These are phyloP conservation scores for Eutrema heterophyllum DNA, from an alignment of 345 rosid species.

Conservation along the genomic window DNA sequence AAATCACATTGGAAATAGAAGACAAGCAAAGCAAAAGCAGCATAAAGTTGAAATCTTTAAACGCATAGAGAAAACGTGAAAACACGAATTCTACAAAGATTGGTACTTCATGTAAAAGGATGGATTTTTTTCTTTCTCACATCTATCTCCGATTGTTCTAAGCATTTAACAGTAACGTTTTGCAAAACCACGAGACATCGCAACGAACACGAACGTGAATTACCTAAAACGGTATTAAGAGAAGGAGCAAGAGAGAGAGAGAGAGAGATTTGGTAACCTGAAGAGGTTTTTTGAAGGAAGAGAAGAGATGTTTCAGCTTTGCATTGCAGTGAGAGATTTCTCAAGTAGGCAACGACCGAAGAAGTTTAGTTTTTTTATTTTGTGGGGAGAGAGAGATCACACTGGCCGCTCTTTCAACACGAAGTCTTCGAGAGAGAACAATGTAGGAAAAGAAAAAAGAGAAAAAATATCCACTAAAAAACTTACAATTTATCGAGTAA, in stretches of 20 bases:
- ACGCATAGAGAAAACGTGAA: slow-evolving; percentile 31
- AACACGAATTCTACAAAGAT: slow-evolving; percentile 29
- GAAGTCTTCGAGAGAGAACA: not conserved
- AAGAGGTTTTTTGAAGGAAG: not conserved
- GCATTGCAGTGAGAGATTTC: slow-evolving; percentile 19
- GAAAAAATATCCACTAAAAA: not conserved
- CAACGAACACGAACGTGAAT: slow-evolving; percentile 8
- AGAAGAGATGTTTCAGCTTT: slow-evolving; percentile 15
- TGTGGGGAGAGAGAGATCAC: not conserved
- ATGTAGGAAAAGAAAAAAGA: not conserved
- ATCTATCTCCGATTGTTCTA: not conserved
- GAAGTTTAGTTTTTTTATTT: not conserved
- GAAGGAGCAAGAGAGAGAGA: not conserved
- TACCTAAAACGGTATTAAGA: not conserved
- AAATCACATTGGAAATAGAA: slow-evolving; percentile 18
- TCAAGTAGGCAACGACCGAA: slow-evolving; percentile 13
- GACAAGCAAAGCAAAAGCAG: not conserved
- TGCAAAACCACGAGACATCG: not conserved
- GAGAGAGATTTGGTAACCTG: slow-evolving; percentile 4
- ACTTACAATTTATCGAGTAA: no score
- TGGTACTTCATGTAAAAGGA: slow-evolving; percentile 31
- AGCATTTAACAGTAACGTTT: slow-evolving; percentile 17
- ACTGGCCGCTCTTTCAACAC: slow-evolving; percentile 26
- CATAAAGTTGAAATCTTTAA: slow-evolving; percentile 15
- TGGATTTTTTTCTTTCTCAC: slow-evolving; percentile 2